Conservation (phyloP, 139 green algal species). For the Chlamydomonas sp. region DNA sequence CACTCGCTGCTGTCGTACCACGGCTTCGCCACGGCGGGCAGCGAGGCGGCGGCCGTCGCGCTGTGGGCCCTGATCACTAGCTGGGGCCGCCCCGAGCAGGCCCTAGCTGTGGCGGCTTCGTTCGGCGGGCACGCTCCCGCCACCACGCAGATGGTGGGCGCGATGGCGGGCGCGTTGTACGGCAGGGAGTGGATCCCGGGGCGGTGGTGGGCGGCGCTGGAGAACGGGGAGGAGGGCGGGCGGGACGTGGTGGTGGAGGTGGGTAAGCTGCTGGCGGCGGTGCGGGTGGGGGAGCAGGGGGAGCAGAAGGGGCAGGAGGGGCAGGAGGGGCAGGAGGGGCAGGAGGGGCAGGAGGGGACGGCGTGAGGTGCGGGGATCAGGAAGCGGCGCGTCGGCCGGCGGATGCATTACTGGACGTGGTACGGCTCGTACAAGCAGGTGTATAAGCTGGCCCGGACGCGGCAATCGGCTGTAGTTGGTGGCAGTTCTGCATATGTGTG, state of each 20-base stretch:
- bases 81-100: conserved; percentile 59
- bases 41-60: conserved; percentile 49
- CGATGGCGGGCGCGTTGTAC: conserved; percentile 35
- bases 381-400: too few species aligned
- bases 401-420: too few species aligned
- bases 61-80: conserved; percentile 48
- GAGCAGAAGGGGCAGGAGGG: too few species aligned
- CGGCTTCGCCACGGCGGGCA: conserved; percentile 22
- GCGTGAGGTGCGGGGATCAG: too few species aligned
- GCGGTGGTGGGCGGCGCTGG: conserved; percentile 19
- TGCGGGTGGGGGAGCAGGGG: too few species aligned
- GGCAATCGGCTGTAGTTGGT: too few species aligned
- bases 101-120: conserved; percentile 47
- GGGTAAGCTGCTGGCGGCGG: too few species aligned
- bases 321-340: too few species aligned
- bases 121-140: conserved; percentile 52
- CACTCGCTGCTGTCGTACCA: conserved; percentile 24
- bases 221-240: not conserved
- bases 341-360: not conserved
- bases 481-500: too few species aligned
- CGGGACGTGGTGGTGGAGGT: too few species aligned
- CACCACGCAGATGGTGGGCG: conserved; percentile 37
- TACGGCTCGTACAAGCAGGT: too few species aligned
- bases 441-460: too few species aligned
- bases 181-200: conserved; percentile 49